Base-by-base conservation (phyloP, 352 stramenopile genomes). In the Phytophthora pini region DNA sequence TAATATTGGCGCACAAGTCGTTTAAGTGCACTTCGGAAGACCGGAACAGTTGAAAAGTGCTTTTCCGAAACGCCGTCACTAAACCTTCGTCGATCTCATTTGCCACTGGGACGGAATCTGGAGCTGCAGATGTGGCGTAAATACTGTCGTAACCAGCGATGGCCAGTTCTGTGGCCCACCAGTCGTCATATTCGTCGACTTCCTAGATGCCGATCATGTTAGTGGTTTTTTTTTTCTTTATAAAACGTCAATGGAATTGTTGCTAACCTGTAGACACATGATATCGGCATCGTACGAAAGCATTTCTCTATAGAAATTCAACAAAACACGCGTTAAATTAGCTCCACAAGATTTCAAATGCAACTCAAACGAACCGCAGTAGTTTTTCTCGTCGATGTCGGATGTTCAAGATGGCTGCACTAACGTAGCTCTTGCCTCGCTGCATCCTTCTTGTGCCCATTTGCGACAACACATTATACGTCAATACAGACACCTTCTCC, bases 141-240 rank as follows among this genome's bases (percentile, higher is more conserved):
- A 97, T 77, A 45, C 82, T 90, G 70, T 97, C 90, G 69, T 96
- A 97, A 0, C 90, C 91, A 9, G 61, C 69, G 0, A 61, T 57
- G 1, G 66, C 87, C n/a, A 97, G 75, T 52, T 79, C 71, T 3
- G 61, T 59, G 6, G 76, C 71, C 90, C 91, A 97, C 74, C 78
- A 97, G 47, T 95, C 80, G n/a, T 91, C 75, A 34, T 94, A 97
- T 40, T 96, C 82, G 43, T 97, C 89, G 6, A 97, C 80, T 68
- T 97, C 90, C 77, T 88, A 62, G 31, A 13, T 36, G 1, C 31
- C 8, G 2, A 36, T 34, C 29, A 34, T 11, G 29, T 34, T 10
- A 8, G 3, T 31, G 27, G 9, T 17, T 17, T 17, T 31, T 7
- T 31, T 31, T 31, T 31, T 31, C 27, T 34, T 34, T 8, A 11